These are phyloP conservation scores for Paramyrothecium roridum DNA, from an alignment of 2,329 filamentous ascomycete genomes.

Conservation along the genomic window DNA sequence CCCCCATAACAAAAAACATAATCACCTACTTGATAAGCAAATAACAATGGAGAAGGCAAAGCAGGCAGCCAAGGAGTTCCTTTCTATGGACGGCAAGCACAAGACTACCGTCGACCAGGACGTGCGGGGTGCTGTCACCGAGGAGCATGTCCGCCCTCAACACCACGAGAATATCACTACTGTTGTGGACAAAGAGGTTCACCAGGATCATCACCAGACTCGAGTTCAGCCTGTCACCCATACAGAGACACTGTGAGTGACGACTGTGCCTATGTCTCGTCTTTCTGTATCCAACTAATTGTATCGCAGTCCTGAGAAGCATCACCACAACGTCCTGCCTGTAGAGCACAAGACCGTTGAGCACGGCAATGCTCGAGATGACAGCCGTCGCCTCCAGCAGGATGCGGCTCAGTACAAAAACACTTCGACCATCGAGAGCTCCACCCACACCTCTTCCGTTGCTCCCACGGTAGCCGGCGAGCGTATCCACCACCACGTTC, in stretches of 20 bases:
- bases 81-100: constrained; percentile 59
- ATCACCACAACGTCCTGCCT: constrained; percentile 54
- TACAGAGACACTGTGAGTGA: constrained; percentile 38
- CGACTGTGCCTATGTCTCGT: neutral
- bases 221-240: constrained; percentile 59
- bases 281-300: neutral
- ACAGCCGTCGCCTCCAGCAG: constrained; percentile 42
- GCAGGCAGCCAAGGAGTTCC: constrained; percentile 58
- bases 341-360: constrained; percentile 61
- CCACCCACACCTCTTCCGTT: constrained; percentile 19
- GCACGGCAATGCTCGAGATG: constrained; percentile 52
- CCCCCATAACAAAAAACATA: constrained; percentile 1
- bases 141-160: constrained; percentile 59
- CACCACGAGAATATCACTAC: constrained; percentile 59
- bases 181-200: constrained; percentile 65
- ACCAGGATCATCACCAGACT: constrained; percentile 71
- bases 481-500: constrained; percentile 44
- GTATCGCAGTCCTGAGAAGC: constrained; percentile 51
- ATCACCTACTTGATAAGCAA: constrained; percentile 11
- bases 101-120: constrained; percentile 69
- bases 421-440: constrained; percentile 21
- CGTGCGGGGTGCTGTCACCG: constrained; percentile 55
- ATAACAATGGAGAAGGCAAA: constrained; percentile 67
- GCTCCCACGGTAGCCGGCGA: constrained; percentile 23
- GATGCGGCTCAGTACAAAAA: constrained; percentile 40